Conservation (phyloP, 352 stramenopile species). For the Globisporangium paddicum region DNA sequence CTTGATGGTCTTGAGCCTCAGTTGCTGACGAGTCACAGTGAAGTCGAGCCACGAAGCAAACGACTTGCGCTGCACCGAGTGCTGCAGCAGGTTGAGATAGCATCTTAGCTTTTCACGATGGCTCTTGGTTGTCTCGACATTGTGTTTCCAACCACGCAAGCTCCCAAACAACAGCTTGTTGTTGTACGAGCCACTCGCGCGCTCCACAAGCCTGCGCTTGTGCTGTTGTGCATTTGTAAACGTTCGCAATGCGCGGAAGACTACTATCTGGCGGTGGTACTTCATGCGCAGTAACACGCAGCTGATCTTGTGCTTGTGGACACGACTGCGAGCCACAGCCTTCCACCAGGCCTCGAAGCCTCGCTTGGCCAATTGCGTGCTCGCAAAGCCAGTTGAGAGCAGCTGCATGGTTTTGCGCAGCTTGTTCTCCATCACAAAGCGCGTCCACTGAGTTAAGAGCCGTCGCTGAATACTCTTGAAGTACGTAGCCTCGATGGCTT, state of each 20-base stretch:
- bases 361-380: constrained; percentile 14
- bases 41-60: constrained; percentile 34
- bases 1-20: constrained; percentile 19
- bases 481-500: constrained; percentile 17
- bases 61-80: constrained; percentile 29
- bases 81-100: constrained; percentile 35
- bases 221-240: constrained; percentile 10
- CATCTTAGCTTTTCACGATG: constrained; percentile 20
- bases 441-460: constrained; percentile 18
- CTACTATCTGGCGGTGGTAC: constrained; percentile 16
- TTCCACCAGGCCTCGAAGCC: constrained; percentile 19
- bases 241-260: constrained; percentile 13
- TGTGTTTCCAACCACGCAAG: constrained; percentile 24
- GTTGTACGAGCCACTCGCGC: neutral
- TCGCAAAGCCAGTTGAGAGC: constrained; percentile 23
- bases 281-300: constrained; percentile 24
- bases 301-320: constrained; percentile 19
- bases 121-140: neutral
- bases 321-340: constrained; percentile 3
- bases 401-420: constrained; percentile 23
- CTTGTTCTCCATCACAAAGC: constrained; percentile 27
- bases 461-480: constrained; percentile 16
- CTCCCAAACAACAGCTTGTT: neutral
- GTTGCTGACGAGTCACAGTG: constrained; percentile 8
- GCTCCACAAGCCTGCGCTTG: constrained; percentile 1